These are phyloP conservation scores for Yamadazyma tumulicola DNA, from an alignment of 805 yeast species.

Conservation along the genomic window DNA sequence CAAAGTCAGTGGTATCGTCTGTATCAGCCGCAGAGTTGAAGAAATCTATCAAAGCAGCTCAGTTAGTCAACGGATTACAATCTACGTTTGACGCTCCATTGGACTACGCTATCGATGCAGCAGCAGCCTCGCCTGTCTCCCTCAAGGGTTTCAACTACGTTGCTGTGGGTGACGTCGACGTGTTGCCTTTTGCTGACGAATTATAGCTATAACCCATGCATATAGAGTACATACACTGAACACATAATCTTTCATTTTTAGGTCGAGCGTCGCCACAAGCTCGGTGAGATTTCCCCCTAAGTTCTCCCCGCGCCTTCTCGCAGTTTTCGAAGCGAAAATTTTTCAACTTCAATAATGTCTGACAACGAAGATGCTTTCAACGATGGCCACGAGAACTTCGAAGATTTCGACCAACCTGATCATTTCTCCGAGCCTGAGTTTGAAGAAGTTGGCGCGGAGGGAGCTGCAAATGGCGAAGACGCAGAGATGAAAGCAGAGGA, in stretches of 20 bases:
- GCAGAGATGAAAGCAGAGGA: conserved; percentile 57
- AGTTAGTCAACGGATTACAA: conserved; percentile 42
- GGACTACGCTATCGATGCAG: conserved; percentile 29
- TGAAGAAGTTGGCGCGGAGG: conserved; percentile 30
- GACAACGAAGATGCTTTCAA: conserved; percentile 54
- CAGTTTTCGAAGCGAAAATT: too few relatives aligned
- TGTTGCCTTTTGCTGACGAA: conserved; percentile 87
- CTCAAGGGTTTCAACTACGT: conserved; percentile 73
- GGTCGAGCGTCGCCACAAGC: too few relatives aligned
- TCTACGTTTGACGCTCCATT: conserved; percentile 30
- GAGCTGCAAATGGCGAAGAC: conserved; percentile 30
- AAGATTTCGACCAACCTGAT: conserved; percentile 78
- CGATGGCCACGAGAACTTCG: conserved; percentile 66
- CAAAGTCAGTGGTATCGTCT: conserved; percentile 41
- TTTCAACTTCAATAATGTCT: conserved; percentile 26
- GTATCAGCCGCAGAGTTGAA: conserved; percentile 51
- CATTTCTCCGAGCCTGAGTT: conserved; percentile 75
- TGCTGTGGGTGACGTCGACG: conserved; percentile 84
- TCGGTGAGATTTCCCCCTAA: too few relatives aligned
- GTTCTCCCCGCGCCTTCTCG: too few relatives aligned
- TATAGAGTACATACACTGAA: conserved; percentile 2
- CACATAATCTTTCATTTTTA: too few relatives aligned
- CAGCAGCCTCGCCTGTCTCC: conserved; percentile 34
- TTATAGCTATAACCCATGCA: conserved; percentile 60
- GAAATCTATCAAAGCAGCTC: conserved; percentile 44